phyloP scores from a whole-genome alignment of 169 alveolate genomes.

The Plasmodium reichenowi region DNA sequence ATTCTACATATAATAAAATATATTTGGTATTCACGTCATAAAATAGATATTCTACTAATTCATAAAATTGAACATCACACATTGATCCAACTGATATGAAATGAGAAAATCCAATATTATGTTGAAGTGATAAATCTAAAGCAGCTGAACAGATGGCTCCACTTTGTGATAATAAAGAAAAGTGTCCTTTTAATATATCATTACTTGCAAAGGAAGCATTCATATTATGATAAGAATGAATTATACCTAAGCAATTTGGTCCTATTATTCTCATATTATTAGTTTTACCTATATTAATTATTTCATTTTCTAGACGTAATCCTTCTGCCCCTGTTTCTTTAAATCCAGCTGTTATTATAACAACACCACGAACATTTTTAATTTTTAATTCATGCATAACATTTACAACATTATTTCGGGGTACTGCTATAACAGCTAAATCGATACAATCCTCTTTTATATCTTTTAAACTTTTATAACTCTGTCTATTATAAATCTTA shows the following conservation, averaged over 20 bases:
- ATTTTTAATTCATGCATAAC: conserved; percentile 79
- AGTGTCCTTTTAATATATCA: conserved; percentile 76
- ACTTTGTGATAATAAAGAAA: conserved; percentile 84
- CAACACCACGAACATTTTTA: conserved; percentile 79
- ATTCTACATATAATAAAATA: conserved; percentile 86
- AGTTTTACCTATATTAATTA: conserved; percentile 76
- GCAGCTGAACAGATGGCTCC: conserved; percentile 89
- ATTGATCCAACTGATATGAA: conserved; percentile 88
- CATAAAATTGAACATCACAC: conserved; percentile 83
- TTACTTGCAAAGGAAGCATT: conserved; percentile 84
- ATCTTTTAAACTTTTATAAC: conserved; percentile 63
- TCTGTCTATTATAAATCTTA: conserved; percentile 67
- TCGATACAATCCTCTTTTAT: conserved; percentile 74
- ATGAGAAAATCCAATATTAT: conserved; percentile 87
- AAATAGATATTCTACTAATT: conserved; percentile 83
- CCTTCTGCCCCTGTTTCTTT: conserved; percentile 84
- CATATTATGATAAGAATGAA: conserved; percentile 76
- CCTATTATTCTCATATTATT: conserved; percentile 82
- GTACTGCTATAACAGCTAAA: conserved; percentile 83
- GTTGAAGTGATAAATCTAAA: conserved; percentile 86
- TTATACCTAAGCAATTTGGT: conserved; percentile 86
- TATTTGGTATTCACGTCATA: conserved; percentile 82
- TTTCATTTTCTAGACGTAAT: conserved; percentile 75
- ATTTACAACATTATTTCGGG: conserved; percentile 76
- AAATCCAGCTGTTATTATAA: conserved; percentile 86